These are phyloP conservation scores for Hymenochaete sp. DNA, from an alignment of 1,284 basidiomycete species.

Conservation along the genomic window DNA sequence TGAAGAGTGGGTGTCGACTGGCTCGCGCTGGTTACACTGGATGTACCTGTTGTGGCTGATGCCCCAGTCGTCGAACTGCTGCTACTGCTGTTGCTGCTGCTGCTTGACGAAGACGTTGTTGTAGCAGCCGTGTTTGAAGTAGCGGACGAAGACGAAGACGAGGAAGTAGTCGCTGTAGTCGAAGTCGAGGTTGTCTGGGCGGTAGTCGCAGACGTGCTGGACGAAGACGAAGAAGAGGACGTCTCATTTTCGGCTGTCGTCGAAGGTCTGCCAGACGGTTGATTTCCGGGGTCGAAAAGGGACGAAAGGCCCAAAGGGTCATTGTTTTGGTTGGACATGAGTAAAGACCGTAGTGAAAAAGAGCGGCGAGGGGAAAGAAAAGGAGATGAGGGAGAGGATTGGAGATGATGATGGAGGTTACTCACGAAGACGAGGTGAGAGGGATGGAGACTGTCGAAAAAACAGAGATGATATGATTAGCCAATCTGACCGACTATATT, in stretches of 20 bases:
- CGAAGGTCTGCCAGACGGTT: too few species aligned
- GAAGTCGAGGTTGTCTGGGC: not conserved
- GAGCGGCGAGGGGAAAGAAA: not conserved
- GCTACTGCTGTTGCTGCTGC: constrained; percentile 19
- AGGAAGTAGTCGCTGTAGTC: constrained; percentile 2
- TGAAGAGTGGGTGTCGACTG: constrained; percentile 8
- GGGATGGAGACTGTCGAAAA: too few species aligned
- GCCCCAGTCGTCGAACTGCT: constrained; percentile 14
- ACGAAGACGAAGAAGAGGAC: not conserved
- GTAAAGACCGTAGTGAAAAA: too few species aligned
- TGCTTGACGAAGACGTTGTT: constrained; percentile 18
- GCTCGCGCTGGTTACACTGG: constrained; percentile 12
- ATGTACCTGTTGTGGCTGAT: constrained; percentile 9
- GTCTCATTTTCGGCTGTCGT: not conserved
- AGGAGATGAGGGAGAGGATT: too few species aligned
- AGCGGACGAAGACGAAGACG: not conserved
- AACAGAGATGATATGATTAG: too few species aligned
- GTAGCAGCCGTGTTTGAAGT: constrained; percentile 12
- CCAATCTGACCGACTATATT: too few species aligned
- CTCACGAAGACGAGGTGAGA: too few species aligned
- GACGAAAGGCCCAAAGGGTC: not conserved
- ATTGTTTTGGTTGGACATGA: too few species aligned
- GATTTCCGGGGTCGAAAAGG: too few species aligned
- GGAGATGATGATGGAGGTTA: too few species aligned
- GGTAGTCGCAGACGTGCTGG: not conserved